Evolutionary conservation across 331 rosid genomes (phyloP).

Genomic region (Cydonia oblonga): DNA sequence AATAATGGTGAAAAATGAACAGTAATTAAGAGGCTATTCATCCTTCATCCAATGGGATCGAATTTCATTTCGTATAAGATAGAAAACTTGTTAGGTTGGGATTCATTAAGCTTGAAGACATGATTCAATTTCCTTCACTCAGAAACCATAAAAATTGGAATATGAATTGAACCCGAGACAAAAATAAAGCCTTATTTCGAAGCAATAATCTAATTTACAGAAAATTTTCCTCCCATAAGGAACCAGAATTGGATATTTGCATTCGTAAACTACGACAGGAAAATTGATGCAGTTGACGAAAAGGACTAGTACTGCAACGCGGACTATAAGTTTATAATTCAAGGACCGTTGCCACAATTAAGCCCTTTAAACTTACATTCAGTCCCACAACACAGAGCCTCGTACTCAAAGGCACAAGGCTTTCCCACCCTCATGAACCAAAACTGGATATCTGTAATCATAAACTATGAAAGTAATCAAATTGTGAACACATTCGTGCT

Average conservation of each 20-base stretch:
- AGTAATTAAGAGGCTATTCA: not conserved
- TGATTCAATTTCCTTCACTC: not conserved
- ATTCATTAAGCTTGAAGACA: not conserved
- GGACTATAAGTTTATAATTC: too few species aligned
- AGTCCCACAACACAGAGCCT: not conserved
- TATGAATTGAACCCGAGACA: not conserved
- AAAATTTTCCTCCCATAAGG: not conserved
- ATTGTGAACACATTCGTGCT: too few species aligned
- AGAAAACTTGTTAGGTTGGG: not conserved
- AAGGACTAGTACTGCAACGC: too few species aligned
- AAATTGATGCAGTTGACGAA: too few species aligned
- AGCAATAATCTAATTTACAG: not conserved
- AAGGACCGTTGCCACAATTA: too few species aligned
- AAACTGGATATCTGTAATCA: not conserved
- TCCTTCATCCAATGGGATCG: not conserved
- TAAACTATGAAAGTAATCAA: not conserved
- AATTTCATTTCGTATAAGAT: not conserved
- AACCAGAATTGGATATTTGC: not conserved
- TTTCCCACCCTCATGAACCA: not conserved
- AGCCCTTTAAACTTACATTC: too few species aligned
- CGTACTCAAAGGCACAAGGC: not conserved
- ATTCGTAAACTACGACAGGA: too few species aligned
- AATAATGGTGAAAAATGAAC: not conserved
- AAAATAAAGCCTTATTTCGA: not conserved
- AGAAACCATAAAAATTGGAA: not conserved